Evolutionary conservation across 1,139 yeast species (phyloP).

Genomic region (Petasospora fabianii): DNA sequence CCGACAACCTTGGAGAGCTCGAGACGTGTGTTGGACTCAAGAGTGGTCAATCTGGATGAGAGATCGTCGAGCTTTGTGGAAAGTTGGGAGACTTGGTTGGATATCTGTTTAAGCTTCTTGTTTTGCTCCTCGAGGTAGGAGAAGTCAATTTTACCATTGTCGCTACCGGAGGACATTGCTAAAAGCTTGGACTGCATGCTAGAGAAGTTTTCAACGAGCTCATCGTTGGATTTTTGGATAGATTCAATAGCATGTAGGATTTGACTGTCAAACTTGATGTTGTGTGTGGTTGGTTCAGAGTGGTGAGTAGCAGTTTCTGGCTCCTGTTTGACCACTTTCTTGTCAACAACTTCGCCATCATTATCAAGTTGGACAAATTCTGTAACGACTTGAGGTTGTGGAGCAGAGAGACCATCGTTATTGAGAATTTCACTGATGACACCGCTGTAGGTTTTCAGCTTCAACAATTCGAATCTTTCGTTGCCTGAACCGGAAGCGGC

Average conservation of each 20-base stretch:
- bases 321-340: not conserved
- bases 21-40: slow-evolving; percentile 14
- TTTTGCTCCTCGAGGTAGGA: slow-evolving; percentile 24
- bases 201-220: slow-evolving; percentile 13
- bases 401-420: slow-evolving; percentile 53
- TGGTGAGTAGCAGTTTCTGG: too few relatives aligned
- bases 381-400: slow-evolving; percentile 38
- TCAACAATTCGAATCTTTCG: slow-evolving; percentile 60
- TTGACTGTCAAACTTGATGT: slow-evolving; percentile 11
- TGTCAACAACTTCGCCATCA: slow-evolving; percentile 23
- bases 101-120: slow-evolving; percentile 14
- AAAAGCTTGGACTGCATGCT: slow-evolving; percentile 19
- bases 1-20: slow-evolving; percentile 13
- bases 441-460: slow-evolving; percentile 49
- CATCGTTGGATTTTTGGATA: slow-evolving; percentile 19
- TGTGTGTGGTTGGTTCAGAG: slow-evolving; percentile 1
- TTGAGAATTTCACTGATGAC: slow-evolving; percentile 51
- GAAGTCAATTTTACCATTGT: slow-evolving; percentile 17
- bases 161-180: slow-evolving; percentile 13
- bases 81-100: slow-evolving; percentile 3
- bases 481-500: slow-evolving; percentile 39
- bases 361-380: slow-evolving; percentile 27
- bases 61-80: not conserved
- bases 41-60: slow-evolving; percentile 7
- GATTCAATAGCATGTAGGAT: slow-evolving; percentile 7